Percentiles rank a stretch among this genome's conserved stretches.
phyloP scores from a whole-genome alignment of 148 eudicot species.

The Arctostaphylos glauca region DNA sequence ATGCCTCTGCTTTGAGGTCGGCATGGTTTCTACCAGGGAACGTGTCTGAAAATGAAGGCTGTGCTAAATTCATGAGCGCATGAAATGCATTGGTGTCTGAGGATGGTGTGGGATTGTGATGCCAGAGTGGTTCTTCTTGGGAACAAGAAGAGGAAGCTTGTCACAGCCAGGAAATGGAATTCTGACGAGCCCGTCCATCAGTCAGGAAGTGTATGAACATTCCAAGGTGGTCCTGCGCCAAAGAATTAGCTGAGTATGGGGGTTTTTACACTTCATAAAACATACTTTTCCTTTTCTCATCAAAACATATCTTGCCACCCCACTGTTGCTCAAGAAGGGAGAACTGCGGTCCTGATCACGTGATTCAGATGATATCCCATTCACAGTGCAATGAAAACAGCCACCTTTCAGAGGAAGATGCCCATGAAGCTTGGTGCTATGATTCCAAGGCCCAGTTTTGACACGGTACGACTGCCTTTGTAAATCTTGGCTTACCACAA shows the following conservation, averaged over 20 bases:
- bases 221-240: conserved; percentile 76
- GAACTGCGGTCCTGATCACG: neutral
- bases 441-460: conserved; percentile 5
- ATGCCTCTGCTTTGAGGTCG: conserved; percentile 51
- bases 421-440: neutral
- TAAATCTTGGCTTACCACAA: neutral
- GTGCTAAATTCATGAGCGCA: conserved; percentile 49
- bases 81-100: conserved; percentile 53
- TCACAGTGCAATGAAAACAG: neutral
- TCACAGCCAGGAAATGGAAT: conserved; percentile 50
- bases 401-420: neutral
- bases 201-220: conserved; percentile 35
- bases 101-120: conserved; percentile 45
- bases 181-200: conserved; percentile 52
- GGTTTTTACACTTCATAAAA: conserved; percentile 43
- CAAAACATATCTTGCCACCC: conserved; percentile 28
- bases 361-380: conserved; percentile 9
- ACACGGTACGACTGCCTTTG: neutral
- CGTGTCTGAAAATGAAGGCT: conserved; percentile 49
- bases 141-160: conserved; percentile 53
- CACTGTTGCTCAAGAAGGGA: conserved; percentile 24
- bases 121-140: conserved; percentile 60
- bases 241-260: conserved; percentile 69
- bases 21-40: conserved; percentile 38
- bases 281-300: conserved; percentile 26